Evolutionary conservation across 1,139 yeast species (phyloP), one percentile per base, ranked within the genome.

Genomic region (Ogataea hybrid): DNA sequence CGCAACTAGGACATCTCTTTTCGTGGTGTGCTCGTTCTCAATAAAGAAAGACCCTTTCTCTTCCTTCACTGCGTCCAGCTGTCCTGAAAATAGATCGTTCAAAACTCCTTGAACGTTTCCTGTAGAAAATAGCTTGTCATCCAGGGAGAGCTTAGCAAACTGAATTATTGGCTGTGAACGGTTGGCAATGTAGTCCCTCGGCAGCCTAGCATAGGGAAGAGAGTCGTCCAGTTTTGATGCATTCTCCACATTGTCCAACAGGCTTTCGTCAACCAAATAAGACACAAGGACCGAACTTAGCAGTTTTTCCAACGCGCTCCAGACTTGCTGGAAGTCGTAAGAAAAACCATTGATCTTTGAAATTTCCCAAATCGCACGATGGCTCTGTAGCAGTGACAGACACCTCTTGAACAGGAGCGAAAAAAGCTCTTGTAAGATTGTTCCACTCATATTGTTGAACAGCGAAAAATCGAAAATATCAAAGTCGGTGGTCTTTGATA

Each of bases 1-100:
- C 0, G 85, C 81, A 1, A 86, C 86, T 32, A 90, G 68, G 1
- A 84, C 75, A 46, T 83, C 82, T 42, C 84, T 82, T 50, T 73
- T 72, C 11, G 78, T 71, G 50, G 71, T 71, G 4, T 56, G 51
- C 48, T 79, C 85, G 49, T 70, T 77, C 41, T 81, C 79, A 37
- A 84, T 75, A 53, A 76, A 83, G 5, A 61, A 37, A 2, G 58
- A 43, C 15, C 42, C 49, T 12, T 46, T 47, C 8, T 37, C 43
- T 4, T 42, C 31, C 14, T 35, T 40, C 15, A 41, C 23, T 2
- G 42, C 20, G 2, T 44, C 49, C 17, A 40, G 14, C 31, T 56
- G 77, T 0, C 84, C 85, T 0, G 86, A 84, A 51, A 83, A 82
- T 61, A 81, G 70, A 41, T 77, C 79, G 43, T 74, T 72, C 16